Evolutionary conservation across 2,329 filamentous ascomycete species (phyloP).

Genomic region (Aureobasidium uvarum): DNA sequence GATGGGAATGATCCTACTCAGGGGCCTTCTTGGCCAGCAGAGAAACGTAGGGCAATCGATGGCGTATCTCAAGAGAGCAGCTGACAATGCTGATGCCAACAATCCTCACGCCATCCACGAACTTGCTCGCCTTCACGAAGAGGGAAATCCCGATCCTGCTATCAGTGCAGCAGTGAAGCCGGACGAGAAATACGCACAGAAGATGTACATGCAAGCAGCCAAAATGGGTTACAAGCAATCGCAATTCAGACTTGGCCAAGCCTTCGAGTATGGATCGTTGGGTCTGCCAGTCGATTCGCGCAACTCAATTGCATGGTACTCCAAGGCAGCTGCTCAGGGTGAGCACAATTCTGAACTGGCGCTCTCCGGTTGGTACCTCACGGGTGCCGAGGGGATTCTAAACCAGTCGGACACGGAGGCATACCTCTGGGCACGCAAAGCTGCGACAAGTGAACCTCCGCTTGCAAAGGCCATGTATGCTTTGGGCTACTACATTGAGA

Average conservation of each 20-base stretch:
- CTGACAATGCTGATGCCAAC: slow-evolving; percentile 79
- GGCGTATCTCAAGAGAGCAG: slow-evolving; percentile 88
- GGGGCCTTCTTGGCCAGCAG: slow-evolving; percentile 85
- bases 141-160: slow-evolving; percentile 55
- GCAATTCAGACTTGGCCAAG: slow-evolving; percentile 83
- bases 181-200: slow-evolving; percentile 78
- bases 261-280: slow-evolving; percentile 84
- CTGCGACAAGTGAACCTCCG: slow-evolving; percentile 70
- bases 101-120: slow-evolving; percentile 97
- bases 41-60: slow-evolving; percentile 82
- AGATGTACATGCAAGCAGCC: slow-evolving; percentile 79
- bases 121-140: slow-evolving; percentile 64
- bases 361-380: slow-evolving; percentile 68
- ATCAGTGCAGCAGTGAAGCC: slow-evolving; percentile 69
- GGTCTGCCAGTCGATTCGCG: slow-evolving; percentile 80
- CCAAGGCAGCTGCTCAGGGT: slow-evolving; percentile 81
- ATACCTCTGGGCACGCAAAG: slow-evolving; percentile 95
- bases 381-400: slow-evolving; percentile 81
- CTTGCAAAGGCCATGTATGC: slow-evolving; percentile 94
- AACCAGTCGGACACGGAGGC: slow-evolving; percentile 93
- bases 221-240: slow-evolving; percentile 93
- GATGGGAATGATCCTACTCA: slow-evolving; percentile 91
- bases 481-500: slow-evolving; percentile 96
- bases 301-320: slow-evolving; percentile 91
- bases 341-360: slow-evolving; percentile 84